phyloP scores from a whole-genome alignment of 169 alveolate species.

The Plasmodium chabaudi region DNA sequence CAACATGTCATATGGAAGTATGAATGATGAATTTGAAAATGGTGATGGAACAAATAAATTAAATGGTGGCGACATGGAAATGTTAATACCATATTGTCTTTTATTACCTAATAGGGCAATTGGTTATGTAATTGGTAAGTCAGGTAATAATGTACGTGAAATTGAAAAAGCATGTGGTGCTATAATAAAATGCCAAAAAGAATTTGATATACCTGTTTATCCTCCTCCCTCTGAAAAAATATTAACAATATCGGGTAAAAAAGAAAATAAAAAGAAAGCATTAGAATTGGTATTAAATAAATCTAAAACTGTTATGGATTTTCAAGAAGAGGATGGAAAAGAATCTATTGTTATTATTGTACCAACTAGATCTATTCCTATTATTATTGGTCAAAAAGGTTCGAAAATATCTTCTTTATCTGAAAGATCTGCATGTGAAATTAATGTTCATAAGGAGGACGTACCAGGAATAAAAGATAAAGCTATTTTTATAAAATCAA shows the following conservation, averaged over 20 bases:
- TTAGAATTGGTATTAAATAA: slow-evolving; percentile 57
- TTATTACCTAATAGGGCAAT: slow-evolving; percentile 69
- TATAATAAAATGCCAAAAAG: slow-evolving; percentile 68
- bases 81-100: slow-evolving; percentile 63
- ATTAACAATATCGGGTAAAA: slow-evolving; percentile 50
- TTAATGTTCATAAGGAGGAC: slow-evolving; percentile 71
- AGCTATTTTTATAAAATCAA: slow-evolving; percentile 63
- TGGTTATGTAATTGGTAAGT: slow-evolving; percentile 65
- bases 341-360: slow-evolving; percentile 69
- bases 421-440: slow-evolving; percentile 65
- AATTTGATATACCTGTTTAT: slow-evolving; percentile 60
- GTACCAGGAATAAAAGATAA: slow-evolving; percentile 75
- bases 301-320: slow-evolving; percentile 71
- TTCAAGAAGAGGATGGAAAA: slow-evolving; percentile 75
- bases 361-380: slow-evolving; percentile 70
- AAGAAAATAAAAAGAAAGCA: slow-evolving; percentile 74
- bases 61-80: slow-evolving; percentile 16
- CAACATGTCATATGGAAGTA: slow-evolving; percentile 51
- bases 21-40: slow-evolving; percentile 31
- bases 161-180: slow-evolving; percentile 69
- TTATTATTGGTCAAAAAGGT: slow-evolving; percentile 74
- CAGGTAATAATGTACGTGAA: slow-evolving; percentile 75
- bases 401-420: slow-evolving; percentile 47
- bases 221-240: slow-evolving; percentile 74
- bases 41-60: slow-evolving; percentile 1